phyloP scores from a whole-genome alignment of 768 basidiomycete genomes.

The Boletus rufocinnamomeus region DNA sequence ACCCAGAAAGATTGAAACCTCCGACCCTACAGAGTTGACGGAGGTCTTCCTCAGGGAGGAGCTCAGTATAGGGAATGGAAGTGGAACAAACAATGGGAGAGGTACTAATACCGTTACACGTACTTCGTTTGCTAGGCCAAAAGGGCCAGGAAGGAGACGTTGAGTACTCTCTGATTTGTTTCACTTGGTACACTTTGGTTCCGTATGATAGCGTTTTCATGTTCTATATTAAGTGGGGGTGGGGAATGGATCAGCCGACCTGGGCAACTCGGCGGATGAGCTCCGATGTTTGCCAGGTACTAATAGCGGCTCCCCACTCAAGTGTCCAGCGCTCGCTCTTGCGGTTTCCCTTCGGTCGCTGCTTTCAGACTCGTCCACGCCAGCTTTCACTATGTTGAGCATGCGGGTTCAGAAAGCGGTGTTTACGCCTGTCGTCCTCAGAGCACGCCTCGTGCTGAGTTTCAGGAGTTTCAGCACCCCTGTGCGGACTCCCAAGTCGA shows the following conservation, averaged over 20 bases:
- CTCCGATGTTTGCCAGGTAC: constrained; percentile 19
- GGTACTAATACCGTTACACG: not conserved
- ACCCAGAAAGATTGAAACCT: constrained; percentile 77
- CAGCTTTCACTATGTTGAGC: constrained; percentile 24
- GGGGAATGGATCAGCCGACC: not conserved
- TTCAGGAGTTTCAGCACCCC: constrained; percentile 31
- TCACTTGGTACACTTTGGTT: not conserved
- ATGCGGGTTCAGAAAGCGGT: constrained; percentile 16
- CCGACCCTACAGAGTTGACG: constrained; percentile 72
- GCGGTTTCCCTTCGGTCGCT: not conserved
- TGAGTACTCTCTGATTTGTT: constrained; percentile 13
- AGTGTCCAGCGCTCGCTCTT: not conserved
- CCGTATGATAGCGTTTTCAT: not conserved
- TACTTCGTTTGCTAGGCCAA: constrained; percentile 67
- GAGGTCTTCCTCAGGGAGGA: constrained; percentile 62
- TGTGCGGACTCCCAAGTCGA: constrained; percentile 41
- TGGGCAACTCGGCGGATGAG: constrained; percentile 21
- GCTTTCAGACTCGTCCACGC: constrained; percentile 1
- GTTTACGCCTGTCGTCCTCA: constrained; percentile 20
- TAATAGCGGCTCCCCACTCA: not conserved
- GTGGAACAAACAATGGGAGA: constrained; percentile 3
- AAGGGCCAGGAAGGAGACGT: constrained; percentile 62
- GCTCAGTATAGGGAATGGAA: constrained; percentile 41
- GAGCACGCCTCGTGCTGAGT: constrained; percentile 16
- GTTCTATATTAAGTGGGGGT: not conserved